These are phyloP conservation scores for Myxozyma vanderwaltii DNA, from an alignment of 805 yeast species.

Conservation along the genomic window DNA sequence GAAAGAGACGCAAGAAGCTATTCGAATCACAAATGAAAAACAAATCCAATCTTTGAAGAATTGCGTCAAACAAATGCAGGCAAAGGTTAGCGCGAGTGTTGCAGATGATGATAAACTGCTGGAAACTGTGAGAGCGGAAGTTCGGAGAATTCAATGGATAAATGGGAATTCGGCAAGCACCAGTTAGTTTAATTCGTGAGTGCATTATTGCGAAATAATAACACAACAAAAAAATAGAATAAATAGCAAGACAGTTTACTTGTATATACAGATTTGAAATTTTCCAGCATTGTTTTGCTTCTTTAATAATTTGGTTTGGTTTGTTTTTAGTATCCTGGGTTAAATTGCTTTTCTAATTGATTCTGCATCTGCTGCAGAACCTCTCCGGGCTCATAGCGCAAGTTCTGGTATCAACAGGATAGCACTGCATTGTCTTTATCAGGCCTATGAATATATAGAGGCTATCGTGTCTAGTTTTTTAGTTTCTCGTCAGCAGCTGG, in stretches of 20 bases:
- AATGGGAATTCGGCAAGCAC: slow-evolving; percentile 6
- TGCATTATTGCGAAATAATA: not conserved
- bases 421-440: too few relatives aligned
- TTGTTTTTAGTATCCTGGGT: too few relatives aligned
- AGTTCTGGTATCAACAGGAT: too few relatives aligned
- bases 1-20: slow-evolving; percentile 4
- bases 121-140: slow-evolving; percentile 9
- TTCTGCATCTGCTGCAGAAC: too few relatives aligned
- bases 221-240: too few relatives aligned
- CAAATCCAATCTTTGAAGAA: slow-evolving; percentile 6
- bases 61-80: slow-evolving; percentile 8
- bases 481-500: too few relatives aligned
- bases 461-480: too few relatives aligned
- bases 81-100: slow-evolving; percentile 2
- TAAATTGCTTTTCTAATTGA: too few relatives aligned
- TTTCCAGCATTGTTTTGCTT: not conserved
- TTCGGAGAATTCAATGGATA: slow-evolving; percentile 22
- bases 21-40: not conserved
- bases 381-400: too few relatives aligned
- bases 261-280: not conserved
- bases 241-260: not conserved
- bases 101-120: slow-evolving; percentile 11
- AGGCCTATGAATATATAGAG: too few relatives aligned
- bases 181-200: not conserved
- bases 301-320: too few relatives aligned